Evolutionary conservation across 345 rosid species (phyloP).

Genomic region (Syzygium aromaticum): DNA sequence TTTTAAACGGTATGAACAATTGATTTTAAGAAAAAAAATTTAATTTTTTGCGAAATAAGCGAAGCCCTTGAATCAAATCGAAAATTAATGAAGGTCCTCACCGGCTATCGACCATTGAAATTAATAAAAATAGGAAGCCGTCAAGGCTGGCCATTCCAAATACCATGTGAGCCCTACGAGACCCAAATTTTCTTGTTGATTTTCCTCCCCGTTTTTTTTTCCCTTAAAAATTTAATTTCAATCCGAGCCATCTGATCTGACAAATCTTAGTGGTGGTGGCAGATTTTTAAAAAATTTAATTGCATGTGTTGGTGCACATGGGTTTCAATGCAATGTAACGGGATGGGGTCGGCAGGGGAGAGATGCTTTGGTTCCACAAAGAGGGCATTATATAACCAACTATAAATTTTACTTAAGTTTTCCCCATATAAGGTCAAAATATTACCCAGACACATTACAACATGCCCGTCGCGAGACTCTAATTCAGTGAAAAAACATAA

Average conservation of each 20-base stretch:
- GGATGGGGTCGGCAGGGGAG: background rate
- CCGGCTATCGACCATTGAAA: background rate
- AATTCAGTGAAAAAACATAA: rapidly evolving
- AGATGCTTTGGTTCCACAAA: background rate
- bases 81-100: background rate
- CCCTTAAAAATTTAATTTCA: background rate
- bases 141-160: background rate
- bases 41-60: background rate
- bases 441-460: background rate
- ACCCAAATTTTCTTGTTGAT: background rate
- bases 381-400: too few species aligned
- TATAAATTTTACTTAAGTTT: background rate
- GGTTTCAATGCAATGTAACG: background rate
- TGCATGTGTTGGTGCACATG: background rate
- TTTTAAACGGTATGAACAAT: rapidly evolving
- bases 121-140: background rate
- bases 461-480: too few species aligned
- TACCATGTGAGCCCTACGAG: background rate
- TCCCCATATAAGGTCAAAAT: background rate
- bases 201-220: background rate
- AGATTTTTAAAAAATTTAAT: background rate
- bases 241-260: background rate
- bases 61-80: background rate
- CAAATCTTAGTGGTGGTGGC: background rate
- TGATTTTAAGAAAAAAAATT: background rate